These are phyloP conservation scores for Wickerhamiella parazyma DNA, from an alignment of 805 yeast species.

Conservation along the genomic window DNA sequence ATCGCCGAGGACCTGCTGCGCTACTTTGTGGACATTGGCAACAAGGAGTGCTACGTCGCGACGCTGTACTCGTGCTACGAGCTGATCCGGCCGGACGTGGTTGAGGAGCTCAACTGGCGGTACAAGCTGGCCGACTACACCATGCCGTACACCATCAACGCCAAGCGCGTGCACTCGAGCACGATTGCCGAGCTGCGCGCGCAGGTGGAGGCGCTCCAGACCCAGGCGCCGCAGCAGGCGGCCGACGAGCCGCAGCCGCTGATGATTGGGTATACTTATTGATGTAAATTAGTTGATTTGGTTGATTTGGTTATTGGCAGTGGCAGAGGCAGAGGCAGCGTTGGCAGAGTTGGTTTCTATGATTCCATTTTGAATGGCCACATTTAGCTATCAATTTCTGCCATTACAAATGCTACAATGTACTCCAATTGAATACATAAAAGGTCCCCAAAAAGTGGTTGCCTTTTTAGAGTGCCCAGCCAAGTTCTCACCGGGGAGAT, in stretches of 20 bases:
- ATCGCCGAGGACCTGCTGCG: constrained; percentile 79
- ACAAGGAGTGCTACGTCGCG: constrained; percentile 89
- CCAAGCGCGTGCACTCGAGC: constrained; percentile 65
- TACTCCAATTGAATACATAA: no score
- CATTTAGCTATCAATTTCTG: no score
- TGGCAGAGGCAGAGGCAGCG: no score
- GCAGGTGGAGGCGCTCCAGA: constrained; percentile 58
- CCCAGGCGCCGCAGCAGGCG: constrained; percentile 34
- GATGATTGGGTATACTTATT: constrained; percentile 36
- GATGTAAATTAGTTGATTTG: neutral
- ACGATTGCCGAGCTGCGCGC: constrained; percentile 49
- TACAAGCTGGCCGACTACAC: constrained; percentile 69
- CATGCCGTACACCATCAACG: constrained; percentile 82
- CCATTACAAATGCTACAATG: no score
- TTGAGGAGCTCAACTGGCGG: constrained; percentile 83
- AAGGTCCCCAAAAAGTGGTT: no score
- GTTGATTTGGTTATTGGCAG: no score
- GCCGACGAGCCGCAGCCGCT: constrained; percentile 49
- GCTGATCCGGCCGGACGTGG: constrained; percentile 65
- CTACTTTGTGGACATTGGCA: constrained; percentile 93
- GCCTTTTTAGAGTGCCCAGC: no score
- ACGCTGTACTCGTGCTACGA: constrained; percentile 77
- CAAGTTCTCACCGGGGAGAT: no score
- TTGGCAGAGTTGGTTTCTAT: no score
- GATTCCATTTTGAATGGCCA: no score